Evolutionary conservation across 192 early-diverging fungal genomes (phyloP), one percentile per base, ranked within the genome.

Genomic region (Martensiomyces pterosporus): DNA sequence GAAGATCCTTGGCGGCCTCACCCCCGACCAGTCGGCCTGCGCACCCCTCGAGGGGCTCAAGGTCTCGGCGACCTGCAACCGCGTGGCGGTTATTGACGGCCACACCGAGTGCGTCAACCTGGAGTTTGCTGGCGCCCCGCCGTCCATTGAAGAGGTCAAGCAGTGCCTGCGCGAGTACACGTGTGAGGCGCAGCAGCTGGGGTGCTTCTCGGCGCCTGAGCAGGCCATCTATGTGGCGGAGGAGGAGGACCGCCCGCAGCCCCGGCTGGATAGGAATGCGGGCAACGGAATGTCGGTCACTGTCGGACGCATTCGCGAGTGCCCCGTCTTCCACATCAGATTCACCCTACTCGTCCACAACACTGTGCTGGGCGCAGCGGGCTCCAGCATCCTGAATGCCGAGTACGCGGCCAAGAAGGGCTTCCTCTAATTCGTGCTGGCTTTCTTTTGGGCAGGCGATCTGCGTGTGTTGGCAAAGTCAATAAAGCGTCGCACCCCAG

Each of bases 51-150:
- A 64, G 4, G 59, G 74, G 15, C 83, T 89, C 13, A 73, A 72
- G n/a, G 88, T 98, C 16, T 93, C 91, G 4, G 96, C 96, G 13
- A 88, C 85, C 9, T 98, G 96, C 77, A 94, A 93, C 75, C 89
- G 96, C 52, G 96, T 98, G 13, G 84, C 93, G 23, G 93, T 98
- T 24, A 73, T 98, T 21, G 96, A 98, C 67, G 96, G 96, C 9
- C 96, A 98, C 70, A 88, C 85, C 36, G 90, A 92, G 67, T 85
- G 81, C 63, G 91, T 94, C 6, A 88, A 81, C 42, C 75, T 98
- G 18, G 85, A 91, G 68, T 98, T 98, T 77, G 67, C 56, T 1
- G 51, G 60, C 25, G 21, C 51, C 3, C 69, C 75, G 62, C 94
- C 94, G 27, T 81, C 86, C 12, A 55, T 84, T 17, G 90, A 90